Evolutionary conservation across 2,329 filamentous ascomycete species (phyloP), one percentile per base, ranked within the genome.

Genomic region (Alternaria gaisen): DNA sequence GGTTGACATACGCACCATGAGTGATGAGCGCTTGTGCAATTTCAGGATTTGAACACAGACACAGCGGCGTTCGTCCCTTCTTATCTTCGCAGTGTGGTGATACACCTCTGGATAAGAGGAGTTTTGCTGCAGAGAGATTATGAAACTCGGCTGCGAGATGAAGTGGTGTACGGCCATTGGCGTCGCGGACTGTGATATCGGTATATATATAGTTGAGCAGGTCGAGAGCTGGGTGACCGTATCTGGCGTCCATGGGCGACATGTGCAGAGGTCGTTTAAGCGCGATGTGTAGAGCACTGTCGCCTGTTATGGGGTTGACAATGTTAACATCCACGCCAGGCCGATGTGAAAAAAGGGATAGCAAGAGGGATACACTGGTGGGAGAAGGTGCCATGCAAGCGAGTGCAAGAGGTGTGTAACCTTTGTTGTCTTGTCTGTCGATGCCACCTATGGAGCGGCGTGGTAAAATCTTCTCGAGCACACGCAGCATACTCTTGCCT

Each of bases 241-340:
- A 60, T 10, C 50, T 42, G 11, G 18, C 30, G 28, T 18, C 46
- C 12, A 5, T 2, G 18, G 10, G 26, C 12, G 28, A 26, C 28
- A 50, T 36, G 26, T 28, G 43, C n/a, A 34, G n/a, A 1, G 28
- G 30, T 43, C 61, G 62, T 24, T 60, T 56, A 11, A 72, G 65
- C 2, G 67, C 64, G 9, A 69, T 50, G 55, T 71, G 68, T 1
- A 72, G 53, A 1, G 68, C 61, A 1, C 56, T 52, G 44, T 68
- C 64, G 26, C 48, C 48, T 26, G 43, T 46, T 11, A 53, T 59
- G 11, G 52, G 51, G 26, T 61, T 54, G 7, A 50, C 30, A 7
- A 56, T 28, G 41, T 69, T 60, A 11, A 66, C 57, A 41, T 71
- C 53, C 28, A 70, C 66, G 42, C 69, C 67, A 41, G 55, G n/a